A percentile compares a stretch with the other conserved stretches of the same genome.
These are phyloP conservation scores for Salix dunnii DNA, from an alignment of 345 rosid genomes.

Conservation along the genomic window DNA sequence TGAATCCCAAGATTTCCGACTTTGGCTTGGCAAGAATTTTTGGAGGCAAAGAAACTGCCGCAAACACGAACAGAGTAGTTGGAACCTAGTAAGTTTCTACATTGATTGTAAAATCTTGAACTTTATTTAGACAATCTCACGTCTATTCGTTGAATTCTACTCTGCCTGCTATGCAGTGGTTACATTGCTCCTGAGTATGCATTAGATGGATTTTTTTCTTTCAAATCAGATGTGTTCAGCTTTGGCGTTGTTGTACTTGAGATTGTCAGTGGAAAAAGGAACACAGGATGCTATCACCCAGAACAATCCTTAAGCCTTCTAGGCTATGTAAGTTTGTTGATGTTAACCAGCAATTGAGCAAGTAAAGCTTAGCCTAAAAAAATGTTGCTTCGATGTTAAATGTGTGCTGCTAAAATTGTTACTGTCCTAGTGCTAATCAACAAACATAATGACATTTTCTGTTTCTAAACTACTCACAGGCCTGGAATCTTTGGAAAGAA, in stretches of 20 bases:
- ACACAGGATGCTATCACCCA: conserved; percentile 16
- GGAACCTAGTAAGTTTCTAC: conserved; percentile 20
- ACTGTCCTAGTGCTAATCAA: no score
- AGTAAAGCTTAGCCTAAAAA: no score
- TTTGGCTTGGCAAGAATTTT: conserved; percentile 30
- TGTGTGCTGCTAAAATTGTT: neutral
- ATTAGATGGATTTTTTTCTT: conserved; percentile 20
- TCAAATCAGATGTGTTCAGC: conserved; percentile 28
- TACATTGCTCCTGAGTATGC: conserved; percentile 28
- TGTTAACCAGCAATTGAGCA: no score
- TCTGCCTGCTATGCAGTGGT: conserved; percentile 10
- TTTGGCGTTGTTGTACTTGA: conserved; percentile 25
- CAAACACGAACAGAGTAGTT: conserved; percentile 19
- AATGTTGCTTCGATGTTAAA: no score
- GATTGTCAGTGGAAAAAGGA: conserved; percentile 23
- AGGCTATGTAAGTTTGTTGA: conserved; percentile 11
- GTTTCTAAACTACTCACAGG: conserved; percentile 1
- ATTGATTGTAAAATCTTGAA: neutral
- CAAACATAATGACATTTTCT: neutral
- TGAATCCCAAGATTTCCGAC: conserved; percentile 29
- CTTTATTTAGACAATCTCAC: neutral
- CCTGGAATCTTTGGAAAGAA: conserved; percentile 24
- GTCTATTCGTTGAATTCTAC: neutral
- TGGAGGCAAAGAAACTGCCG: conserved; percentile 19
- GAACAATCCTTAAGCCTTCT: conserved; percentile 14